These are phyloP conservation scores for Xylariaceae sp. DNA, from an alignment of 2,329 filamentous ascomycete genomes.

Conservation along the genomic window DNA sequence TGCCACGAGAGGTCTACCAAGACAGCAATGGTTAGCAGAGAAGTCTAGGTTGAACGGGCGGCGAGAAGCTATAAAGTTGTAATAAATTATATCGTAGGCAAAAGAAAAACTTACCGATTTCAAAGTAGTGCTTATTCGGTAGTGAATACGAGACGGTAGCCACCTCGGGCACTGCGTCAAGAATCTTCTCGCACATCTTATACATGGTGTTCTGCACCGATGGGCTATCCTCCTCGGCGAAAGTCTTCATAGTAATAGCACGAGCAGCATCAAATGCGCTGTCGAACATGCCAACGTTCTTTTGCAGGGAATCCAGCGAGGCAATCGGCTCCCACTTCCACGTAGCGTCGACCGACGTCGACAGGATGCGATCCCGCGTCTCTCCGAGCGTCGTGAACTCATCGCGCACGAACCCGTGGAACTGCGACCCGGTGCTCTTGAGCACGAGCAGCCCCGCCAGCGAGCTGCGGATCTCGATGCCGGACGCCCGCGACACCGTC, in stretches of 20 bases:
- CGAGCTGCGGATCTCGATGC: slow-evolving; percentile 71
- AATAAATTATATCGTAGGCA: background rate
- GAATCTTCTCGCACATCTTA: slow-evolving; percentile 89
- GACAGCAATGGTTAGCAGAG: background rate
- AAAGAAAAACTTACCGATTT: slow-evolving; percentile 64
- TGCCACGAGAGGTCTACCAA: slow-evolving; percentile 85
- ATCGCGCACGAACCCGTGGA: slow-evolving; percentile 90
- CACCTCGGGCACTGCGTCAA: slow-evolving; percentile 68
- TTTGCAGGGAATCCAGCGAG: slow-evolving; percentile 62
- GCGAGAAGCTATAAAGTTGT: background rate
- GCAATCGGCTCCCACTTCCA: slow-evolving; percentile 82
- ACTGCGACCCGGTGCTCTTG: slow-evolving; percentile 94
- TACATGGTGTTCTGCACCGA: slow-evolving; percentile 98
- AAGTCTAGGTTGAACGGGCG: background rate
- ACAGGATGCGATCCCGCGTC: slow-evolving; percentile 92
- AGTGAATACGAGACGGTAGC: slow-evolving; percentile 75
- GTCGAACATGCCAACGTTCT: slow-evolving; percentile 66
- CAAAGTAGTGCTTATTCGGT: slow-evolving; percentile 99
- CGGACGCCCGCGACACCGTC: slow-evolving; percentile 60
- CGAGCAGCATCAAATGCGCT: slow-evolving; percentile 73
- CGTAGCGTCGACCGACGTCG: slow-evolving; percentile 81
- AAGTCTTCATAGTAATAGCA: slow-evolving; percentile 82
- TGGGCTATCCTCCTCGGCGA: slow-evolving; percentile 84
- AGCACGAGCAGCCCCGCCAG: slow-evolving; percentile 82
- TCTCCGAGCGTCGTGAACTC: slow-evolving; percentile 89